A percentile compares a stretch with the other conserved stretches of the same genome.
These are phyloP conservation scores for Argentina anserina DNA, from an alignment of 306 rosid species.

Conservation along the genomic window DNA sequence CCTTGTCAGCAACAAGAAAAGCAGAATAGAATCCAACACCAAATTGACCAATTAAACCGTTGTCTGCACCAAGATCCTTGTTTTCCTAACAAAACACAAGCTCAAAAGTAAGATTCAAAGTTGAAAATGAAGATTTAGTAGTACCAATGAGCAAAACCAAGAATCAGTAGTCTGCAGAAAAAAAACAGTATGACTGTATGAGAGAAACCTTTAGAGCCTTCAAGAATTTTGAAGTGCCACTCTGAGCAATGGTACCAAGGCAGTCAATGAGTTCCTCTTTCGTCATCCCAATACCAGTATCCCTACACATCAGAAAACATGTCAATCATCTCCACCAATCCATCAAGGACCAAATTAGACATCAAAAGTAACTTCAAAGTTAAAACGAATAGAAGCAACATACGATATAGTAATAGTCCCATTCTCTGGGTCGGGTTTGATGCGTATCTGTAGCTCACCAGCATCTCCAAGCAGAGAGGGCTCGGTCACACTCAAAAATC, in stretches of 20 bases:
- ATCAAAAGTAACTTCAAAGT: not conserved
- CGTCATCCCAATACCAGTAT: slow-evolving; percentile 97
- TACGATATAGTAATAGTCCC: slow-evolving; percentile 89
- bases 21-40: slow-evolving; percentile 99
- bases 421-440: slow-evolving; percentile 80
- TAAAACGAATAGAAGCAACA: slow-evolving; percentile 3
- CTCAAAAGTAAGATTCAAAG: not conserved
- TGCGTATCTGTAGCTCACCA: slow-evolving; percentile 80
- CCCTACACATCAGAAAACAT: slow-evolving; percentile 37
- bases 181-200: not conserved
- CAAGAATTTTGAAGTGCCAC: slow-evolving; percentile 97
- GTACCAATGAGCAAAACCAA: not conserved
- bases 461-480: slow-evolving; percentile 91
- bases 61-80: slow-evolving; percentile 86
- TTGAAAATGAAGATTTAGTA: not conserved
- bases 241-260: slow-evolving; percentile 98
- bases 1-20: slow-evolving; percentile 97
- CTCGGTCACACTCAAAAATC: slow-evolving; percentile 95
- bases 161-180: not conserved
- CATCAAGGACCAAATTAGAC: not conserved
- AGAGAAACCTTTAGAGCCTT: slow-evolving; percentile 78
- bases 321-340: slow-evolving; percentile 9
- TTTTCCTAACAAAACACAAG: slow-evolving; percentile 55
- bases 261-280: slow-evolving; percentile 91
- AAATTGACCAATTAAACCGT: slow-evolving; percentile 88